phyloP scores from a whole-genome alignment of 805 yeast genomes.

The Candida adriatica region DNA sequence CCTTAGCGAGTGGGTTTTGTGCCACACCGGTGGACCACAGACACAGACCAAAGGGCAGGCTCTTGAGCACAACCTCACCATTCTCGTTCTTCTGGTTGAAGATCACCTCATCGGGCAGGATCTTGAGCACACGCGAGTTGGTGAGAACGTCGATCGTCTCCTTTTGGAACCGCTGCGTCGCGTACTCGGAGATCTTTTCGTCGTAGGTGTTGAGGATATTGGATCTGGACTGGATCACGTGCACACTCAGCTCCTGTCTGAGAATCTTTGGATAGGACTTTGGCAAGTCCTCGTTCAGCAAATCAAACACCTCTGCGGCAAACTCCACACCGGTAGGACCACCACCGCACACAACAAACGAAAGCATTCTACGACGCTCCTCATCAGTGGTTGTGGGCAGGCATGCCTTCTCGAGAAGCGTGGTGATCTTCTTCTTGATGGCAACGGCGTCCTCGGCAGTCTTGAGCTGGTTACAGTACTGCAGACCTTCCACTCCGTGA shows the following conservation, averaged over 20 bases:
- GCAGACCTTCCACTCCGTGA: constrained; percentile 65
- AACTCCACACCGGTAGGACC: constrained; percentile 74
- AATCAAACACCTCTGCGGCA: constrained; percentile 64
- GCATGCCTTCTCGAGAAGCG: constrained; percentile 53
- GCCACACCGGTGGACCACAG: constrained; percentile 76
- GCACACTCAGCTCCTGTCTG: constrained; percentile 59
- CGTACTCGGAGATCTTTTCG: constrained; percentile 56
- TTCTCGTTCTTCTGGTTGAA: constrained; percentile 46
- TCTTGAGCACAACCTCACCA: constrained; percentile 34
- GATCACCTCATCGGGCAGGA: constrained; percentile 48
- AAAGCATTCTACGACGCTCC: constrained; percentile 52
- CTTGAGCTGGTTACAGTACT: constrained; percentile 53
- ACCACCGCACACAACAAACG: constrained; percentile 67
- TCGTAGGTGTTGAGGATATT: constrained; percentile 66
- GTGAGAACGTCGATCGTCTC: constrained; percentile 58
- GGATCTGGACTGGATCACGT: constrained; percentile 61
- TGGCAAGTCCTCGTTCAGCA: constrained; percentile 57
- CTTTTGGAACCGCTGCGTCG: constrained; percentile 54
- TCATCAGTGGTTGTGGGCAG: constrained; percentile 58
- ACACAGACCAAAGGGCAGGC: constrained; percentile 61
- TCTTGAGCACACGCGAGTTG: constrained; percentile 56
- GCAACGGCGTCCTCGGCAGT: constrained; percentile 59
- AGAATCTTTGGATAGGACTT: constrained; percentile 51
- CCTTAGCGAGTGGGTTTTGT: constrained; percentile 53
- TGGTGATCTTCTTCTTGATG: constrained; percentile 48